Conservation (phyloP, 1,284 basidiomycete species). For the Paramarasmius palmivorus region DNA sequence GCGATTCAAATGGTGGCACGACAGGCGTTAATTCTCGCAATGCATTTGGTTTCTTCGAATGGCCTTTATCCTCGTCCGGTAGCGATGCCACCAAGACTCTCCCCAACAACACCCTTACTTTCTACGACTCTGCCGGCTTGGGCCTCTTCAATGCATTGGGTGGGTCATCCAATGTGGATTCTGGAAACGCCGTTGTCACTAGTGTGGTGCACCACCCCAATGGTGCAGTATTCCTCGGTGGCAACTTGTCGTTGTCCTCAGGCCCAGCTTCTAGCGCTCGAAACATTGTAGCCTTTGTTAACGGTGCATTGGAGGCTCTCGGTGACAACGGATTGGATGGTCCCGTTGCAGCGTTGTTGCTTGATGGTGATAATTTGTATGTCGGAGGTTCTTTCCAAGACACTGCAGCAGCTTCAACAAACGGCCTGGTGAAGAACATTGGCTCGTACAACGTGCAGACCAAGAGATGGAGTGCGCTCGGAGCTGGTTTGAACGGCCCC, state of each 20-base stretch:
- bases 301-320: constrained; percentile 56
- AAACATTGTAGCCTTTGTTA: constrained; percentile 77
- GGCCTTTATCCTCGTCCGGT: constrained; percentile 54
- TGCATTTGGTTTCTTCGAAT: constrained; percentile 80
- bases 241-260: constrained; percentile 69
- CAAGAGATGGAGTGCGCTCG: constrained; percentile 73
- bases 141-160: constrained; percentile 59
- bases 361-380: constrained; percentile 67
- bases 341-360: constrained; percentile 64
- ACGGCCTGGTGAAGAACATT: constrained; percentile 61
- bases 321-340: constrained; percentile 73
- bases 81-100: constrained; percentile 60
- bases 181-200: constrained; percentile 41
- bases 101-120: constrained; percentile 73
- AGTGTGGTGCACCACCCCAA: constrained; percentile 67
- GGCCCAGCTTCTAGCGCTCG: constrained; percentile 55
- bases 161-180: constrained; percentile 32
- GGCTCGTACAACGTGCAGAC: constrained; percentile 75
- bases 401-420: constrained; percentile 55
- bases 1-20: constrained; percentile 29
- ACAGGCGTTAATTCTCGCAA: constrained; percentile 30
- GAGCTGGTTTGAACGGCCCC: constrained; percentile 75
- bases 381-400: constrained; percentile 86
- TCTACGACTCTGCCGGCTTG: constrained; percentile 65
- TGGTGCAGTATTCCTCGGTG: constrained; percentile 73